Base-by-base conservation (phyloP, 2,329 filamentous ascomycete species). In the Xylariales sp. region DNA sequence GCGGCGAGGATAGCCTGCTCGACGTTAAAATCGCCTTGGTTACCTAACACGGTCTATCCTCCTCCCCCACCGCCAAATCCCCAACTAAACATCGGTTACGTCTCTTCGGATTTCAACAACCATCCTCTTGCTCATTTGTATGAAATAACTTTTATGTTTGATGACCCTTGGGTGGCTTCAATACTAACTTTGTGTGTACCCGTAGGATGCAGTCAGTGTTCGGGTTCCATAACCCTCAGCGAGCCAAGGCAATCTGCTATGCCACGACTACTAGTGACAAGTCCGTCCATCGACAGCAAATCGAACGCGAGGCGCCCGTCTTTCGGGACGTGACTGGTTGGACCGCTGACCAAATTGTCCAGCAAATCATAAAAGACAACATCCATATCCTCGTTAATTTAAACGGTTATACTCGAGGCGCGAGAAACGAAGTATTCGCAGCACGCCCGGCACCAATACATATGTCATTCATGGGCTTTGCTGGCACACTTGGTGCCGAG, bases 381-480 rank as follows among this genome's bases (percentile, higher is more conserved):
- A 96, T 99, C 58, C 96, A 99, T 77, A 96, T 99, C 49, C 86
- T 99, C 23, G 90, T 99, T 74, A 99, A 99, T 71, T 85, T 99
- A n/a, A 99, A 99, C 75, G 96, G 96, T 10, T 99, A 99, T 79
- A 99, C 96, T 0, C 88, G 96, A 62, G 96, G 96, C 36, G 96
- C 96, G n/a, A 89, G 94, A 30, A 99, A 99, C 74, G 96, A 99
- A 77, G 91, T 99, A 3, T 99, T 99, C 78, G 96, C 96, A 28
- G 96, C 96, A 28, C 89, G 97, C 32, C 93, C 96, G 16, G 94
- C 94, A 1, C 96, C 96, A 0, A 93, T 99, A 50, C 96, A 99
- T 73, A 99, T 99, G 96, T 97, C 96, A 0, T 99, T 99, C 76
- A 99, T 99, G 96, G 96, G 96, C 0, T 99, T 99, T 78, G 96